Conservation (phyloP, 139 green algal species). For the Choricystis sp. region DNA sequence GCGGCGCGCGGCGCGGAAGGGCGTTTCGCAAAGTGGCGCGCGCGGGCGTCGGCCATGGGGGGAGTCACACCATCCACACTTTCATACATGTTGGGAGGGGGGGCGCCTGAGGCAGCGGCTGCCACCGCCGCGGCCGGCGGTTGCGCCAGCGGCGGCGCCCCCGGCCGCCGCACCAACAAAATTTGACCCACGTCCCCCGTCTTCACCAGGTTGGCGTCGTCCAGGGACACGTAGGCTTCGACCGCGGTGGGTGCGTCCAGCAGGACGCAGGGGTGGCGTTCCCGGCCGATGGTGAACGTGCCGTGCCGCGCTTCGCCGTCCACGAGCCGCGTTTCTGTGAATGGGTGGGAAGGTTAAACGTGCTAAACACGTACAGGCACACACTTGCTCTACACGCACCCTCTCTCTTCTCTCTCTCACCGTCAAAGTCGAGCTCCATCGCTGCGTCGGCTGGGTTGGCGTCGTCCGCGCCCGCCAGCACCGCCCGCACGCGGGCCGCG, state of each 20-base stretch:
- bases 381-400: no score
- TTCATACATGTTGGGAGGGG: no score
- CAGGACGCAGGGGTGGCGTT: conserved; percentile 23
- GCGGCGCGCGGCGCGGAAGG: conserved; percentile 4
- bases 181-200: conserved; percentile 51
- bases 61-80: conserved; percentile 48
- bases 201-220: conserved; percentile 72
- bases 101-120: no score
- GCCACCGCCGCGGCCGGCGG: no score
- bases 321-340: not conserved
- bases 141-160: not conserved
- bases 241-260: conserved; percentile 56
- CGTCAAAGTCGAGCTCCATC: conserved; percentile 21
- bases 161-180: conserved; percentile 16
- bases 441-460: not conserved
- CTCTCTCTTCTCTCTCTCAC: conserved; percentile 1
- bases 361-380: no score
- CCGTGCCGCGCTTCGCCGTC: conserved; percentile 17
- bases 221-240: conserved; percentile 71
- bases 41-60: conserved; percentile 33
- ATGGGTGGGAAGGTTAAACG: no score
- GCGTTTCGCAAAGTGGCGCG: conserved; percentile 27
- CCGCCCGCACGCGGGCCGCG: conserved; percentile 21
- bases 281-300: conserved; percentile 26
- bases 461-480: conserved; percentile 16